phyloP scores from a whole-genome alignment of 2,329 filamentous ascomycete species.

The Cercospora sp. region DNA sequence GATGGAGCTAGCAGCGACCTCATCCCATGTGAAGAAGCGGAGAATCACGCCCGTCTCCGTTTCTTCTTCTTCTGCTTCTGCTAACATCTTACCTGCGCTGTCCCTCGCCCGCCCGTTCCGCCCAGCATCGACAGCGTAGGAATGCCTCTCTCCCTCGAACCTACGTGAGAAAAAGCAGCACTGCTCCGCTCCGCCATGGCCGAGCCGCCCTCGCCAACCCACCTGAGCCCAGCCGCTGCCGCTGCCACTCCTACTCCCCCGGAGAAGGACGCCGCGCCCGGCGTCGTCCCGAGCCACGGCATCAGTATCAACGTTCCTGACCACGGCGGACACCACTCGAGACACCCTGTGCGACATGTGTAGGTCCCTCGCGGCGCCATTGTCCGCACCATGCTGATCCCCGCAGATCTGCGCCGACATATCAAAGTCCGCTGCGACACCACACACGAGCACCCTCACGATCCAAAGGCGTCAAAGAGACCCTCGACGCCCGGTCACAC shows the following conservation, averaged over 20 bases:
- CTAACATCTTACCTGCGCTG: background rate
- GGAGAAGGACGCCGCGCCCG: slow-evolving; percentile 30
- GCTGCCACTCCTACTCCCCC: background rate
- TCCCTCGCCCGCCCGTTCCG: background rate
- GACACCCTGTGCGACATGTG: slow-evolving; percentile 54
- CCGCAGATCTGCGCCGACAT: slow-evolving; percentile 57
- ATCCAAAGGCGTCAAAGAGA: slow-evolving; percentile 74
- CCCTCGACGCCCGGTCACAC: slow-evolving; percentile 82
- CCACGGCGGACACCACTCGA: slow-evolving; percentile 42
- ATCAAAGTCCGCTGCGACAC: slow-evolving; percentile 65
- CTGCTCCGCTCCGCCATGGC: slow-evolving; percentile 19
- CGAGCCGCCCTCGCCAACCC: slow-evolving; percentile 6
- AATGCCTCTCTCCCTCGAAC: slow-evolving; percentile 9
- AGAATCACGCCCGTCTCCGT: slow-evolving; percentile 3
- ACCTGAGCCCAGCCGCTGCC: slow-evolving; percentile 11
- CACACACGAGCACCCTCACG: slow-evolving; percentile 62
- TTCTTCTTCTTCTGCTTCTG: slow-evolving; percentile 8
- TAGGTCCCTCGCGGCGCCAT: slow-evolving; percentile 37
- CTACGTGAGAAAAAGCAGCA: slow-evolving; percentile 6
- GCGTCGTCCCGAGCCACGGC: slow-evolving; percentile 46
- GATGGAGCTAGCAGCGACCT: slow-evolving; percentile 13
- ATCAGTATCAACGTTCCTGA: slow-evolving; percentile 51
- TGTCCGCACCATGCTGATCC: slow-evolving; percentile 15
- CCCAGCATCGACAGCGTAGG: background rate
- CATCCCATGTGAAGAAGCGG: slow-evolving; percentile 6